Evolutionary conservation across 495 filamentous ascomycete species (phyloP), one percentile per base, ranked within the genome.

Genomic region (Trichoderma parareesei): DNA sequence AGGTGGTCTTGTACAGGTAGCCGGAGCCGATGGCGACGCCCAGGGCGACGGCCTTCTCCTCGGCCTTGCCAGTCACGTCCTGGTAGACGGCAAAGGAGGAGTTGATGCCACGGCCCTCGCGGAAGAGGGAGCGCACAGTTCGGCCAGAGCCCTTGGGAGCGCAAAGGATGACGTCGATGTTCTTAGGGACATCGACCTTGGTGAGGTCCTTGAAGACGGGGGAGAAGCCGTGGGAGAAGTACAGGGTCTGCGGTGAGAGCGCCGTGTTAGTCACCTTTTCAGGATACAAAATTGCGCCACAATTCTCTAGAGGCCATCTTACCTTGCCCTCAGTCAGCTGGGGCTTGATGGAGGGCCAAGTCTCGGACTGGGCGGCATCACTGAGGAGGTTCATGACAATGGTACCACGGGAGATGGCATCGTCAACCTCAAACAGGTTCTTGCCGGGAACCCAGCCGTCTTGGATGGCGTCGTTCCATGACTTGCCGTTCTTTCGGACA

Each of bases 181-280:
- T 90, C 64, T 76, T 84, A 76, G 94, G 94, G 68, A 97, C 90
- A 62, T 98, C 93, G 76, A 98, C 94, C 81, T 97, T 96, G 86
- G 94, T 98, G 71, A 94, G 86, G 78, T 96, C 89, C 83, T 97
- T 97, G 91, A 98, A 98, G 78, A 98, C 93, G 73, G 94, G 94
- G 67, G 94, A 98, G 90, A 98, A 98, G 76, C 94, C 94, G 86
- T 98, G 94, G 64, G 94, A 97, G 88, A 98, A 98, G 88, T 98
- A 98, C 72, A 98, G 89, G 59, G 94, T 98, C 92, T 90, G 64
- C 37, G 38, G 38, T 10, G 20, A 4, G 38, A 11, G 18, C 6
- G 27, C 53, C 1, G 40, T 42, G 60, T 42, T 64, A 65, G 49
- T 64, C 46, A 8, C 46, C 5, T 9, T 18, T 18, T 42, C 70